Evolutionary conservation across 768 basidiomycete genomes (phyloP), one percentile per base, ranked within the genome.

Genomic region (Tremella yokohamensis): DNA sequence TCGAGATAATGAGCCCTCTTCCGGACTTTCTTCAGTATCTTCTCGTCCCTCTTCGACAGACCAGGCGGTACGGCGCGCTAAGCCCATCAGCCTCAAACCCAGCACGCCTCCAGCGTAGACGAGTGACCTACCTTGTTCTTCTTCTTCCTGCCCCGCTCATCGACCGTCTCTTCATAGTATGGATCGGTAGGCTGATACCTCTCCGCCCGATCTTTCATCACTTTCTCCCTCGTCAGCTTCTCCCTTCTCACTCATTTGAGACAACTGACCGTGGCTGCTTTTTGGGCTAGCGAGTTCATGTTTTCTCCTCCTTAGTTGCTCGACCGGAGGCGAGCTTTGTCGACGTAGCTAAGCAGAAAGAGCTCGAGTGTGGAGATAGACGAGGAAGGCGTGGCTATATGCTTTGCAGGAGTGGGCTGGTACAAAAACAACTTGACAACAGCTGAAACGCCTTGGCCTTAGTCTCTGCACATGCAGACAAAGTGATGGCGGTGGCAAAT

Each of bases 1-100:
- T 96, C 92, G 54, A 96, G 85, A 72, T 86, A 84, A 66, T 88
- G 88, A 0, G 90, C 90, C 6, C 90, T 56, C 34, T 82, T 80
- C 68, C 88, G 84, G 29, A 96, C 84, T 18, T 85, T 83, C 63
- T 82, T 82, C 40, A 96, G 80, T 50, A 91, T 85, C 49, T 83
- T 83, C 38, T 82, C 82, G 64, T 96, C 93, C 20, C 87, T 83
- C 15, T 81, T 73, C 0, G 88, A 87, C 1, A 96, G 81, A 0
- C 90, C 90, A 8, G 84, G 83, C 0, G 91, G 91, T 0, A 70
- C 56, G 83, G 75, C 16, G 80, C 83, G 40, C 89, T 83, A 87
- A 88, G 58, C 13, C 24, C 16, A 9, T 52, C 42, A 49, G 52
- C 22, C 54, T 8, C 18, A 7, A 4, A 11, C 19, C 26, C 55